Evolutionary conservation across 73 alveolate genomes (phyloP), one percentile per base, ranked within the genome.

Genomic region (Paramecium tetraurelia): DNA sequence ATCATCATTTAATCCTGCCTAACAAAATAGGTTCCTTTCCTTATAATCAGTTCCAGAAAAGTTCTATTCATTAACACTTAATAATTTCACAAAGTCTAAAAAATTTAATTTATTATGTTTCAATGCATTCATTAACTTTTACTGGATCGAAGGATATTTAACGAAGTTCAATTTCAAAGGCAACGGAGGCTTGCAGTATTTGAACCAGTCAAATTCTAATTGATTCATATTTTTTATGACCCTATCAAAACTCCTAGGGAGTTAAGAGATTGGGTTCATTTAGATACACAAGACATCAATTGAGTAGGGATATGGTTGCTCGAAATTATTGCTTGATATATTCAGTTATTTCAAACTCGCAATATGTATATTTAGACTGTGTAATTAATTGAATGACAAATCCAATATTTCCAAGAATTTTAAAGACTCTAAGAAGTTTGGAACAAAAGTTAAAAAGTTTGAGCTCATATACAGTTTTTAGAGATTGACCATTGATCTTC

Each of bases 181-280:
- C 21, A 93, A 86, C 24, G 97, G 95, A 0, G 99, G 99, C 36
- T 92, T 94, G 14, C 95, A 90, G 75, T 92, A 97, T 92, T 95
- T 96, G 76, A 97, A 96, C 99, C 99, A 97, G 75, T 97, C 99
- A 59, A 97, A 85, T 83, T 93, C 94, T 21, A 96, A 89, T 80
- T 95, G 96, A 87, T 92, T 93, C 70, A 96, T 50, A 41, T 72
- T 86, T 50, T 94, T 87, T 44, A 96, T 92, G 16, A 12, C 33
- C 76, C 93, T 93, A 59, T 93, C 92, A 48, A 96, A 92, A 16
- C 96, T 46, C 50, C 94, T 75, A 6, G 99, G 99, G 29, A 96
- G 58, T 58, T 92, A 94, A 20, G 96, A 85, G 85, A 77, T 95
- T 43, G 92, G 92, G 83, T 96, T 96, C 86, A 89, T 86, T 85